Base-by-base conservation (phyloP, 768 basidiomycete species). In the Lactifluus rugatus region DNA sequence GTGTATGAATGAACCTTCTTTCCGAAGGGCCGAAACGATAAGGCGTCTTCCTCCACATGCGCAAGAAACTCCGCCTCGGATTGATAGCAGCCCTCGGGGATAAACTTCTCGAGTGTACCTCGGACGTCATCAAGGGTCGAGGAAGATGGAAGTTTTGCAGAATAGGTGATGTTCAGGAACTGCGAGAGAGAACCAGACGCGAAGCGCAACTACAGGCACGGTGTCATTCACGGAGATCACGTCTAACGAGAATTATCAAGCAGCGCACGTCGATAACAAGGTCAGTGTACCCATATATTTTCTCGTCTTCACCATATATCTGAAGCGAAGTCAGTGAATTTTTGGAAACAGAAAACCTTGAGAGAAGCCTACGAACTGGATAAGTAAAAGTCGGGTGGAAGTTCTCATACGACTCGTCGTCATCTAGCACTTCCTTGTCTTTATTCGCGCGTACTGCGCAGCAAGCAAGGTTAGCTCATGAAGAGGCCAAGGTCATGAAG, bases 221-320 rank as follows among this genome's bases (percentile, higher is more conserved):
- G 1, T 9, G 63, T 56, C 17, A 53, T 28, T 34, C 14, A 53
- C 7, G 49, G 10, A 19, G 41, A 25, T 48, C 32, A 55, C 32
- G 32, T 31, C 21, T 17, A 32, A 19, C 8, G 36, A 59, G 28
- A 48, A 21, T 25, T 48, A 72, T 84, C 61, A 36, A 37, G 37
- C 49, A 31, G 31, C 59, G 54, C 67, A 96, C 93, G 68, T 95
- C 83, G 65, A 98, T 85, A 26, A 78, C 69, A 34, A 99, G 77
- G 66, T 85, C 85, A 61, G 83, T 79, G 72, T 96, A 98, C 2
- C 95, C 95, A 69, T 95, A 97, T 56, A 98, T 86, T 73, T 85
- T 93, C 73, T 99, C 93, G 53, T 95, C 89, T 66, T 97, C 92
- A 52, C 95, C 95, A 68, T 84, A 97, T 66, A 99, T 93, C 89